Conservation (phyloP, 2,329 filamentous ascomycete species). For the Ceratocystiopsis minuta region DNA sequence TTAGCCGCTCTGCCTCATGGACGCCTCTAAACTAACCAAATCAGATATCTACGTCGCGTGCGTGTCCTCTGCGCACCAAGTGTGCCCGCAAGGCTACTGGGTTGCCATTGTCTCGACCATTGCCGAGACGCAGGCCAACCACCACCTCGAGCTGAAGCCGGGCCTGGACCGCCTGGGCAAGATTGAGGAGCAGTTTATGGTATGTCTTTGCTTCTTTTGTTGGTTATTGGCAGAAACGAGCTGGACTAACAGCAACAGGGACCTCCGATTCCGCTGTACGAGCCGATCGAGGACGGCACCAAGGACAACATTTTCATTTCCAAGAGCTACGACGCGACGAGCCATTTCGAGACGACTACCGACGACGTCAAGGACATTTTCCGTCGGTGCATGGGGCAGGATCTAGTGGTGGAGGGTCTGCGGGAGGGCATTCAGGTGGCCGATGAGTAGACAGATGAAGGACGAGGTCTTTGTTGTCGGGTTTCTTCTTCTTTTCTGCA, state of each 20-base stretch:
- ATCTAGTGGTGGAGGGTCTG: slow-evolving; percentile 74
- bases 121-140: slow-evolving; percentile 77
- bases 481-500: neutral
- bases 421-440: slow-evolving; percentile 61
- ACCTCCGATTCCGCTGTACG: slow-evolving; percentile 80
- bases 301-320: slow-evolving; percentile 93
- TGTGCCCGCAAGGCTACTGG: slow-evolving; percentile 98
- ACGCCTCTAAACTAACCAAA: neutral
- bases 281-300: slow-evolving; percentile 64
- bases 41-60: slow-evolving; percentile 91
- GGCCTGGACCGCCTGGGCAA: slow-evolving; percentile 81
- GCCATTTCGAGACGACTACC: slow-evolving; percentile 82
- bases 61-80: slow-evolving; percentile 89
- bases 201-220: slow-evolving; percentile 16
- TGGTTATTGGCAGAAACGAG: neutral
- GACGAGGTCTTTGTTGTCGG: neutral
- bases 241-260: slow-evolving; percentile 25
- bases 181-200: slow-evolving; percentile 96
- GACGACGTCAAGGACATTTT: slow-evolving; percentile 96
- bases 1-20: neutral
- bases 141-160: slow-evolving; percentile 84
- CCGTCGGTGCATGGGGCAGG: slow-evolving; percentile 61
- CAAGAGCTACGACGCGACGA: slow-evolving; percentile 95
- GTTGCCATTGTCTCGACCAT: slow-evolving; percentile 97
- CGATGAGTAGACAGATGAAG: slow-evolving; percentile 34